A percentile compares a stretch with the other conserved stretches of the same genome.
Evolutionary conservation across 345 rosid genomes (phyloP).

Genomic region (Combretum micranthum): DNA sequence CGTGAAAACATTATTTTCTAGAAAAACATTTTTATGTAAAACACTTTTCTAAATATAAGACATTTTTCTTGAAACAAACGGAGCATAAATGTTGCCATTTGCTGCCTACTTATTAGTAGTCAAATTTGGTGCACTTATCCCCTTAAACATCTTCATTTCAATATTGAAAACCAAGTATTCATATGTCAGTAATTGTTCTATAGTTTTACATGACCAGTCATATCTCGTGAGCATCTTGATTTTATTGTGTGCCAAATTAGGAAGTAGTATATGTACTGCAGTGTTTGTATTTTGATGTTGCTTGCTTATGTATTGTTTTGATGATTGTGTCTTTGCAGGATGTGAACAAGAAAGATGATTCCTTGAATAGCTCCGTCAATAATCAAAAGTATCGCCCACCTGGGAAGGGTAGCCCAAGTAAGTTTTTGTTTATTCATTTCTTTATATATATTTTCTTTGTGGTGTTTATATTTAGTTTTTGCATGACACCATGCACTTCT

Average conservation of each 20-base stretch:
- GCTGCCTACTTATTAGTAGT: no score
- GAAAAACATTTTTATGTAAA: no score
- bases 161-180: not conserved
- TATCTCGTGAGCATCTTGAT: not conserved
- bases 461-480: not conserved
- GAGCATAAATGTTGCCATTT: no score
- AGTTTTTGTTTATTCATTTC: conserved; percentile 11
- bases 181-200: no score
- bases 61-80: no score
- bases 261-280: not conserved
- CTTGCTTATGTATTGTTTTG: not conserved
- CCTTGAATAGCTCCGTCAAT: conserved; percentile 27
- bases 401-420: conserved; percentile 69
- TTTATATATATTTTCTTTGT: not conserved
- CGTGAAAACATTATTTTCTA: no score
- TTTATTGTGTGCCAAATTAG: not conserved
- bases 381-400: conserved; percentile 55
- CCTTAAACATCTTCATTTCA: not conserved
- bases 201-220: no score
- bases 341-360: conserved; percentile 35
- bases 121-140: not conserved
- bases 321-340: conserved; percentile 16
- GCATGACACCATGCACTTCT: not conserved
- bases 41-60: no score
- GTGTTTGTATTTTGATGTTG: not conserved